These are phyloP conservation scores for Scheffersomyces lignosus DNA, from an alignment of 805 yeast species.

Conservation along the genomic window DNA sequence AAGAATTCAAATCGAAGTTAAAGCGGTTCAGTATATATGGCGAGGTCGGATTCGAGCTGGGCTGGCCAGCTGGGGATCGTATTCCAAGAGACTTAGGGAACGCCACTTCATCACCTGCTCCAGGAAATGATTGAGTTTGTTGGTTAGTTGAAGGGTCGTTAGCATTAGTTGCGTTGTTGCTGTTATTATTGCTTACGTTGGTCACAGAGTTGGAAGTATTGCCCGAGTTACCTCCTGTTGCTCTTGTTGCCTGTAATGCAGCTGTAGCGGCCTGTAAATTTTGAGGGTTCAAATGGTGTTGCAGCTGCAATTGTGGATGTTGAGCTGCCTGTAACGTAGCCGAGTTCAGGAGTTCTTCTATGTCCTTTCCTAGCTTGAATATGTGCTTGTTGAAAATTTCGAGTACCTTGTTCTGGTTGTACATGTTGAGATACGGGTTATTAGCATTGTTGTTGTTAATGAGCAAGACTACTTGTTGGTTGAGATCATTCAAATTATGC, in stretches of 20 bases:
- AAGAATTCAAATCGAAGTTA: conserved; percentile 17
- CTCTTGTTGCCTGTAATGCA: not conserved
- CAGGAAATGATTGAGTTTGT: not conserved
- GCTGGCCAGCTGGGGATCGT: conserved; percentile 8
- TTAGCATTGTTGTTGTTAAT: conserved; percentile 5
- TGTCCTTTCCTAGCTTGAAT: conserved; percentile 19
- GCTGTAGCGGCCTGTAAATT: not conserved
- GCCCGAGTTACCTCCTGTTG: not conserved
- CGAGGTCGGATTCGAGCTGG: conserved; percentile 16
- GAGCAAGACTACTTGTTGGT: conserved; percentile 9
- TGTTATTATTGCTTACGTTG: not conserved
- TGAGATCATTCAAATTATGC: conserved; percentile 12
- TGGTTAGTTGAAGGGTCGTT: not conserved
- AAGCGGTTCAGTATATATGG: conserved; percentile 17
- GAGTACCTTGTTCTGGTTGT: conserved; percentile 12
- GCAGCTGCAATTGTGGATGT: conserved; percentile 3
- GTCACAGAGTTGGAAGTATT: not conserved
- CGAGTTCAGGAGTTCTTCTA: conserved; percentile 14
- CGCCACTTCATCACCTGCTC: conserved; percentile 2
- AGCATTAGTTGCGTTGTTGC: not conserved
- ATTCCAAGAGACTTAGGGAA: conserved; percentile 1
- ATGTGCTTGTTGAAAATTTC: conserved; percentile 21
- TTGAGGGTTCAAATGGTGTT: conserved; percentile 1
- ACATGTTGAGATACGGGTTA: not conserved
- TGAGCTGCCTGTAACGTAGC: not conserved